These are phyloP conservation scores for Boletus smithii DNA, from an alignment of 1,284 basidiomycete species.

Conservation along the genomic window DNA sequence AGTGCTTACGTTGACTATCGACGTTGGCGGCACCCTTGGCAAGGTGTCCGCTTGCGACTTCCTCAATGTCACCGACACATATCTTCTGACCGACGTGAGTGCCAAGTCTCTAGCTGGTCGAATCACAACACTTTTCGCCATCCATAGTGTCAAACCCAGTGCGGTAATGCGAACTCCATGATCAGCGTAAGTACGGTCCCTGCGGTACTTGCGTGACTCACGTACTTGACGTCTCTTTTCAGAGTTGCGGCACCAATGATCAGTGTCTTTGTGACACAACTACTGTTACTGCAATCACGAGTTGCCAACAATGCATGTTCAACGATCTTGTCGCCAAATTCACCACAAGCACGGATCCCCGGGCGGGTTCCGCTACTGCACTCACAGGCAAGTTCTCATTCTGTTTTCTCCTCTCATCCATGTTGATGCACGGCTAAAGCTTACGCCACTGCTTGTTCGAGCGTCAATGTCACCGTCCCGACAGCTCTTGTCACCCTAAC, in stretches of 20 bases:
- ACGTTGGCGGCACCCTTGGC: constrained; percentile 36
- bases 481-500: constrained; percentile 39
- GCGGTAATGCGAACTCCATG: constrained; percentile 35
- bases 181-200: constrained; percentile 37
- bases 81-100: constrained; percentile 42
- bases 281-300: constrained; percentile 40
- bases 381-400: constrained; percentile 43
- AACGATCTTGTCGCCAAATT: constrained; percentile 49
- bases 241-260: constrained; percentile 35
- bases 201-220: neutral
- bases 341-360: constrained; percentile 44
- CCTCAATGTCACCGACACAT: constrained; percentile 41
- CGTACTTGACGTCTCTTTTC: neutral
- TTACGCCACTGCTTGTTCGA: constrained; percentile 46
- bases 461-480: constrained; percentile 38
- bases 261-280: constrained; percentile 50
- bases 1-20: constrained; percentile 52
- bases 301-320: constrained; percentile 67
- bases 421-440: constrained; percentile 33
- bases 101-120: neutral
- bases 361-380: constrained; percentile 53
- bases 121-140: constrained; percentile 2
- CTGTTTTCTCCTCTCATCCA: neutral
- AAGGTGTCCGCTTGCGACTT: constrained; percentile 45
- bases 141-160: constrained; percentile 45